Base-by-base conservation (phyloP, 2,329 filamentous ascomycete genomes). In the Aspergillus sp. region DNA sequence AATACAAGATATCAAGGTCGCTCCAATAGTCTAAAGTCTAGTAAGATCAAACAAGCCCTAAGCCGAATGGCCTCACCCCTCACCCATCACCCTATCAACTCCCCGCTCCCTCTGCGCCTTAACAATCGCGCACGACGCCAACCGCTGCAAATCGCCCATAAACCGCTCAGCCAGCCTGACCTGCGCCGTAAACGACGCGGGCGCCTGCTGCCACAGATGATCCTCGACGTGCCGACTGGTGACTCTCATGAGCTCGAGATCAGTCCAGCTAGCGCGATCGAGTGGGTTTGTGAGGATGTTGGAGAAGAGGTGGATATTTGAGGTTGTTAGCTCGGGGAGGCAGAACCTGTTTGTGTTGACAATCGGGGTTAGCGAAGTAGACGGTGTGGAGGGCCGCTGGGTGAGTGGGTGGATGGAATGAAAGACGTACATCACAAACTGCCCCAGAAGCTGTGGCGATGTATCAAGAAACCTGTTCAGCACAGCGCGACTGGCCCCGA, bases 401-500 rank as follows among this genome's bases (percentile, higher is more conserved):
- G 7, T 13, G 19, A 25, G 8, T 13, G 5, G 22, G 22, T 8
- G 46, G 23, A 48, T 11, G 19, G 5, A 22, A 8, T 8, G 19
- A 6, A 19, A 7, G 9, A 19, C 43, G n/a, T 48, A 46, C 38
- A 46, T 47, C 15, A 46, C n/a, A 17, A 28, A 25, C 0, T 43
- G 52, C 1, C 23, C 17, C 7, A 43, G 13, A 15, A 46, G 38
- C 11, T 46, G 34, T 15, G 17, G 52, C 15, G 11, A 13, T 13
- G 41, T 23, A 3, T 56, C 56, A 1, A 58, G 34, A 2, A 65
- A 52, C 19, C 58, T 60, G 1, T 28, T 45, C 22, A 65, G 28
- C 34, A 61, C 15, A 9, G 63, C 63, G n/a, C 63, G 63, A 30
- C 63, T 63, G 4, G 61, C 60, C 34, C 41, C 57, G 17, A 61